Evolutionary conservation across 2,329 filamentous ascomycete species (phyloP), one percentile per base, ranked within the genome.

Genomic region (Aureobasidium namibiae): DNA sequence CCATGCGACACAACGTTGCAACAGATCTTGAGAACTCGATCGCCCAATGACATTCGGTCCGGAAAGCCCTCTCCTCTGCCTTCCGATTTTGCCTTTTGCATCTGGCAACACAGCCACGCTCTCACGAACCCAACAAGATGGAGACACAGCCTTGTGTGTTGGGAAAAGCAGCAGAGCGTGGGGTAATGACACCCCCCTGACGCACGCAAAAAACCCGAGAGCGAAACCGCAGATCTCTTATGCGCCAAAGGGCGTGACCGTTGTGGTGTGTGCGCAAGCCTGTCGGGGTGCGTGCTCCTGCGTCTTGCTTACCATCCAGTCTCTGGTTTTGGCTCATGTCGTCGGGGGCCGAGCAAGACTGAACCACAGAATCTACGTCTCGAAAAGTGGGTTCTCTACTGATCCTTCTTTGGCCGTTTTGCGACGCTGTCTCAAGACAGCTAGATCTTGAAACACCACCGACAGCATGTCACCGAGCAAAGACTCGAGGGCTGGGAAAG

Each of bases 201-300:
- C 23, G 14, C 23, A 23, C 23, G 11, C 10, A 29, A 26, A 26
- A 18, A 26, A 39, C 10, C 23, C 38, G 50, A 54, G 50, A 33
- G 36, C 50, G 50, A 54, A 54, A 41, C 24, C 26, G 50, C 26
- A 54, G 38, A 54, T 54, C 50, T 42, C n/a, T n/a, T n/a, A n/a
- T 23, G 50, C 36, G n/a, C 8, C 26, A 14, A 14, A 3, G 42
- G 21, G 42, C 42, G 42, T 21, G 42, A 45, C 48, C 48, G 48
- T 38, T 52, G 34, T 11, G 21, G 21, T 9, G 48, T 23, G 26
- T 50, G 33, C 46, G 46, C 31, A 38, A 50, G 33, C 24, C 29
- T n/a, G n/a, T n/a, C n/a, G n/a, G n/a, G n/a, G 26, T 9, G 26
- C 48, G 24, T 26, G 23, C 36, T 14, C 33, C 33, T 52, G 48